These are phyloP conservation scores for Pythium myriotylum DNA, from an alignment of 352 stramenopile species.

Conservation along the genomic window DNA sequence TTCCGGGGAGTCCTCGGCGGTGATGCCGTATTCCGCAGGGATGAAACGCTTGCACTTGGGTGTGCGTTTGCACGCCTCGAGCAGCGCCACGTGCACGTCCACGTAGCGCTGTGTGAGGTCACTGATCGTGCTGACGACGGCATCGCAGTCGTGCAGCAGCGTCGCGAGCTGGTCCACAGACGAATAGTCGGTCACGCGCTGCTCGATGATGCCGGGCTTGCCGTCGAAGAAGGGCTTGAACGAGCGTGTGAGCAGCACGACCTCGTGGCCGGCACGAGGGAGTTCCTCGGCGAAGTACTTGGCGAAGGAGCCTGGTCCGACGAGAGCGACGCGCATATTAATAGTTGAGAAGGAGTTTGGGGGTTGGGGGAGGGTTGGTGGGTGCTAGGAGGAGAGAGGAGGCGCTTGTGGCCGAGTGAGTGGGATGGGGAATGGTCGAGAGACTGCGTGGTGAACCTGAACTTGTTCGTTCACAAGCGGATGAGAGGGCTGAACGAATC, in stretches of 20 bases:
- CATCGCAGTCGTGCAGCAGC: constrained; percentile 29
- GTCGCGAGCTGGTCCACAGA: constrained; percentile 18
- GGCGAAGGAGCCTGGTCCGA: constrained; percentile 34
- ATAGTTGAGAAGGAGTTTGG: too few species aligned
- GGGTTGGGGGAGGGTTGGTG: too few species aligned
- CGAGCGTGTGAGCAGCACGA: constrained; percentile 40
- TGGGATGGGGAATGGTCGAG: too few species aligned
- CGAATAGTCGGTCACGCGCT: constrained; percentile 37
- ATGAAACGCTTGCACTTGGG: constrained; percentile 54
- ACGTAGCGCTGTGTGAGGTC: constrained; percentile 1
- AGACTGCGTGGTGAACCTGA: too few species aligned
- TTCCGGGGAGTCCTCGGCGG: constrained; percentile 33
- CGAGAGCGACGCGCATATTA: constrained; percentile 44
- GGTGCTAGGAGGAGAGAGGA: too few species aligned
- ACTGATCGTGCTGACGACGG: constrained; percentile 33
- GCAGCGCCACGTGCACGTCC: constrained; percentile 26
- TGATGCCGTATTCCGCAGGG: constrained; percentile 38
- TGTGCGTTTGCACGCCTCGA: constrained; percentile 40
- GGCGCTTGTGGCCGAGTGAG: too few species aligned
- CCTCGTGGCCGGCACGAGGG: constrained; percentile 28
- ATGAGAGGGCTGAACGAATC: too few species aligned
- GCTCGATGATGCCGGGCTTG: constrained; percentile 34
- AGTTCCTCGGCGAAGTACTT: constrained; percentile 39
- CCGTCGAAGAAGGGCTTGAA: constrained; percentile 41
- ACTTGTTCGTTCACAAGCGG: too few species aligned